Conservation (phyloP, 371 early-diverging fungal genomes). For the Mortierella sp. region DNA sequence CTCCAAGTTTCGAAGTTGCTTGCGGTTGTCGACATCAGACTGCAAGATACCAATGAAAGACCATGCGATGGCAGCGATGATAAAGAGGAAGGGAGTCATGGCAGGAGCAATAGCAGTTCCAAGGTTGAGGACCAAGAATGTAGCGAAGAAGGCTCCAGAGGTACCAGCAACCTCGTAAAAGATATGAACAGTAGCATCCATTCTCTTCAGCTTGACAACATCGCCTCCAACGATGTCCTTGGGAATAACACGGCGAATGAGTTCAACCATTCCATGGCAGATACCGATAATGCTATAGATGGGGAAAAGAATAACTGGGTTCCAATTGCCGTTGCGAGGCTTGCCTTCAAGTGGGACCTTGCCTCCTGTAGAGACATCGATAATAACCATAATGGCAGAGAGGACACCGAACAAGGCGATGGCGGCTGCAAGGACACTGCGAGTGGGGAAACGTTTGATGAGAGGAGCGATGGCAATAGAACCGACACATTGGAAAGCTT, state of each 20-base stretch:
- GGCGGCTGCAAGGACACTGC: conserved; percentile 57
- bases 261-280: conserved; percentile 65
- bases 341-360: conserved; percentile 26
- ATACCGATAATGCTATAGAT: conserved; percentile 60
- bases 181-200: conserved; percentile 67
- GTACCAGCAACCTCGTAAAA: conserved; percentile 69
- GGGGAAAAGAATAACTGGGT: conserved; percentile 52
- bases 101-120: conserved; percentile 58
- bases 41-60: conserved; percentile 53
- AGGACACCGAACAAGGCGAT: conserved; percentile 58
- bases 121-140: conserved; percentile 58
- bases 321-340: conserved; percentile 46
- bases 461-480: conserved; percentile 63
- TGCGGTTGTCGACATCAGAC: conserved; percentile 28
- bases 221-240: conserved; percentile 69
- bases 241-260: conserved; percentile 70
- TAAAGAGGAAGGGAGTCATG: conserved; percentile 61
- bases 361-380: conserved; percentile 66
- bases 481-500: conserved; percentile 62
- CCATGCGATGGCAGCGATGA: conserved; percentile 58
- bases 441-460: conserved; percentile 58
- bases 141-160: conserved; percentile 63
- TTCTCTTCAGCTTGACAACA: conserved; percentile 64
- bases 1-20: conserved; percentile 27
- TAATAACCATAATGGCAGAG: conserved; percentile 58